Conservation (phyloP, 345 rosid genomes). For the Turritis glabra region DNA sequence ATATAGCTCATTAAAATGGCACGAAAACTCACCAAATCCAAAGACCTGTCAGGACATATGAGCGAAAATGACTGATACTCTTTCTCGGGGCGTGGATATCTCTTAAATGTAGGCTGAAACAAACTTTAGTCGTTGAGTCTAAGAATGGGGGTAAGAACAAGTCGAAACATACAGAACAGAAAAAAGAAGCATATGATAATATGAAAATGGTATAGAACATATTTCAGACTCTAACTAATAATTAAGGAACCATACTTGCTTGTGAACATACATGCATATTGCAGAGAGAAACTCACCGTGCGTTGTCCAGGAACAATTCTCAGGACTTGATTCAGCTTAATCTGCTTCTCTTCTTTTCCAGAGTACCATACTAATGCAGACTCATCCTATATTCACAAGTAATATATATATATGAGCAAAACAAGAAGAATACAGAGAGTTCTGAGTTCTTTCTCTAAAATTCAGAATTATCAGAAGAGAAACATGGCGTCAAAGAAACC, state of each 20-base stretch:
- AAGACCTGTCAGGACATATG: constrained; percentile 70
- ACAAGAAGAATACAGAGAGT: not conserved
- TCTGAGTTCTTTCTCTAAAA: not conserved
- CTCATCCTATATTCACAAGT: constrained; percentile 62
- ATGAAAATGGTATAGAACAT: not conserved
- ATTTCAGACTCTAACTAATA: not conserved
- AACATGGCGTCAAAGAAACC: constrained; percentile 5
- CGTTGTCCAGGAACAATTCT: constrained; percentile 92
- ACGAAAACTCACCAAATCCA: constrained; percentile 73
- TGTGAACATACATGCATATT: not conserved
- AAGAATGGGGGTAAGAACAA: not conserved
- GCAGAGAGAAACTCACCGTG: constrained; percentile 62
- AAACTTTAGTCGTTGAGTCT: constrained; percentile 26
- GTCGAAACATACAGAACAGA: not conserved
- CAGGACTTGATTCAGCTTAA: constrained; percentile 65
- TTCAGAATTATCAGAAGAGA: not conserved
- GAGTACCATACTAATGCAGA: constrained; percentile 90
- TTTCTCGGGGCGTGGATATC: constrained; percentile 96
- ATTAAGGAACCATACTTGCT: not conserved
- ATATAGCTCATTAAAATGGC: not conserved
- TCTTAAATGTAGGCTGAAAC: constrained; percentile 83
- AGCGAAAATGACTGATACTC: constrained; percentile 98
- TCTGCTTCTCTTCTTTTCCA: constrained; percentile 74
- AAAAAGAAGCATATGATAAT: not conserved
- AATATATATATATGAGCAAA: not conserved